phyloP scores from a whole-genome alignment of 192 early-diverging fungal species.

The Umbelopsis vinacea region DNA sequence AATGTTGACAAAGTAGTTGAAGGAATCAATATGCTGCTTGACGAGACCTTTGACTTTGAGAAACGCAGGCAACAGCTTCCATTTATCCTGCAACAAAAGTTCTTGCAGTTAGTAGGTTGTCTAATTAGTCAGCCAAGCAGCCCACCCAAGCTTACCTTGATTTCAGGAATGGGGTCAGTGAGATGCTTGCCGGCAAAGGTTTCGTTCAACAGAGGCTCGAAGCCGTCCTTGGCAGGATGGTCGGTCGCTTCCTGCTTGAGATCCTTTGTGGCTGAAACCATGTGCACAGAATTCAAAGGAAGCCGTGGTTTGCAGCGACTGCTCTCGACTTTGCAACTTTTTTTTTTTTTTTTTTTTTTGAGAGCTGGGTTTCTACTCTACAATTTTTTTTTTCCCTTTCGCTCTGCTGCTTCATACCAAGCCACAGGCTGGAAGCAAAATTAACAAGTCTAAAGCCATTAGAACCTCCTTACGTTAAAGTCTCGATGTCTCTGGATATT shows the following conservation, averaged over 20 bases:
- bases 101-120: no score
- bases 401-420: no score
- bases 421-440: no score
- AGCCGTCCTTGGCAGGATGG: conserved; percentile 25
- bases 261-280: conserved; percentile 19
- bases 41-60: conserved; percentile 96
- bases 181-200: conserved; percentile 41
- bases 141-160: conserved; percentile 34
- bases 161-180: conserved; percentile 42
- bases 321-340: no score
- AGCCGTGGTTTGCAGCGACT: no score
- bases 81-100: conserved; percentile 79
- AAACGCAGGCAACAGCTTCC: conserved; percentile 96
- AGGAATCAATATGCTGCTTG: conserved; percentile 99
- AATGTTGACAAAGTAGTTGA: conserved; percentile 97
- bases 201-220: conserved; percentile 37
- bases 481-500: no score
- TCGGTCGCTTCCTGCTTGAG: neutral
- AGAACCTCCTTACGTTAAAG: no score
- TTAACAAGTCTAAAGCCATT: no score
- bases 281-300: conserved; percentile 2
- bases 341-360: no score
- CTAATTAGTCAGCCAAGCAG: neutral
- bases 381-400: no score
- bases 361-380: no score